Evolutionary conservation across 2,329 filamentous ascomycete species (phyloP).

Genomic region (Grosmannia clavigera): DNA sequence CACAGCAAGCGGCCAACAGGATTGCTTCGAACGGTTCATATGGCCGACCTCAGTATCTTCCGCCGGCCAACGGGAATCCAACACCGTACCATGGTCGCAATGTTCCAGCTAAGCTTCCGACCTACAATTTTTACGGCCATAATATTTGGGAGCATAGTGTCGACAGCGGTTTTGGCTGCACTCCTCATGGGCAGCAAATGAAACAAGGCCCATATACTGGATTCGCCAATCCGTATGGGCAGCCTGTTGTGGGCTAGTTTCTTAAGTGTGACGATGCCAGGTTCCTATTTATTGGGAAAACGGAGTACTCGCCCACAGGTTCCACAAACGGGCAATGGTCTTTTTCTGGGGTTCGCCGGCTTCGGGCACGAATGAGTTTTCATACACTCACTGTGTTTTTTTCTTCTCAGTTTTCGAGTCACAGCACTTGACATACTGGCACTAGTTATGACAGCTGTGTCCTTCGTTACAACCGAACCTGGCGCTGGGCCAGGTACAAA

Average conservation of each 20-base stretch:
- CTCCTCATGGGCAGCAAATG: constrained; percentile 24
- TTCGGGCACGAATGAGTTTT: no score
- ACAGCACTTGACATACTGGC: neutral
- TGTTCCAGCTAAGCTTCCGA: constrained; percentile 24
- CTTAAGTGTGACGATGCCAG: neutral
- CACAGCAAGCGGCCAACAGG: constrained; percentile 27
- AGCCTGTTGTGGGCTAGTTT: constrained; percentile 39
- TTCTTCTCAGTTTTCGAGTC: neutral
- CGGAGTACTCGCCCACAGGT: neutral
- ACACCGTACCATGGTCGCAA: constrained; percentile 32
- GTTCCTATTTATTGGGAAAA: neutral
- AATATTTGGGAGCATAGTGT: constrained; percentile 39
- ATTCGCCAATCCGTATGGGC: constrained; percentile 33
- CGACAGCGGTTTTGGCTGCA: constrained; percentile 35
- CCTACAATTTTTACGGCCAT: constrained; percentile 33
- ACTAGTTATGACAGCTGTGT: neutral
- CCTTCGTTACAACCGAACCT: neutral
- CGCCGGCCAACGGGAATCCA: constrained; percentile 5
- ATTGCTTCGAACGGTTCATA: constrained; percentile 20
- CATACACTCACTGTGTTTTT: no score
- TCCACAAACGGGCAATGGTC: neutral
- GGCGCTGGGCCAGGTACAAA: neutral
- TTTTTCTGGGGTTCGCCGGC: neutral
- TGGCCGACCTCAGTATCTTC: constrained; percentile 12
- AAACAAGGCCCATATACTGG: constrained; percentile 37